A percentile compares a stretch with the other conserved stretches of the same genome.
Conservation (phyloP, 1,284 basidiomycete genomes). For the Xerocomus amazonicus region DNA sequence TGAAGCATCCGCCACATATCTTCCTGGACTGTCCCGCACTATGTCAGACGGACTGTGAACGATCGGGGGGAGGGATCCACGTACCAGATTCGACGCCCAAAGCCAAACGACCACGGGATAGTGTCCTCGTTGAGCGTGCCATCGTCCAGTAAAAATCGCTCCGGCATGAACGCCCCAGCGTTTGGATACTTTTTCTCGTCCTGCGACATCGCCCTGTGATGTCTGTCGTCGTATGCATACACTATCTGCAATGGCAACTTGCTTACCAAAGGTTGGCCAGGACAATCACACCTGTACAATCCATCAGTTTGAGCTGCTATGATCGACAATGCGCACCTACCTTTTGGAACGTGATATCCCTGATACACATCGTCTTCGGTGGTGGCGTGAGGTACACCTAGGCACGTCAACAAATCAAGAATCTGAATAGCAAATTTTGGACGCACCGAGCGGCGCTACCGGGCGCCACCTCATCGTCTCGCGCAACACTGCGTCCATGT, state of each 20-base stretch:
- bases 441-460: slow-evolving; percentile 17
- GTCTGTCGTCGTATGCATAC: not conserved
- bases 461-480: slow-evolving; percentile 29
- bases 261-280: slow-evolving; percentile 20
- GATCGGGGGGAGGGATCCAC: not conserved
- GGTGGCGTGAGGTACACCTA: slow-evolving; percentile 18
- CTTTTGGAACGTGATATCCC: slow-evolving; percentile 22
- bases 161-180: slow-evolving; percentile 20
- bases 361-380: slow-evolving; percentile 23
- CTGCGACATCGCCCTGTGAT: slow-evolving; percentile 24
- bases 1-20: slow-evolving; percentile 24
- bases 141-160: slow-evolving; percentile 19
- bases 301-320: not conserved
- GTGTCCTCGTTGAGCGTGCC: slow-evolving; percentile 20
- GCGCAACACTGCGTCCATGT: slow-evolving; percentile 36
- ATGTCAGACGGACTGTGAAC: not conserved
- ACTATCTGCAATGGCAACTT: not conserved
- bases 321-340: not conserved
- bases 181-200: slow-evolving; percentile 19
- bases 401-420: not conserved
- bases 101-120: slow-evolving; percentile 18
- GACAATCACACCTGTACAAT: slow-evolving; percentile 6
- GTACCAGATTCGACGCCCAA: slow-evolving; percentile 26
- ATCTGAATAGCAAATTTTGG: not conserved
- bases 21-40: slow-evolving; percentile 14